Evolutionary conservation across 768 basidiomycete genomes (phyloP).

Genomic region (Gymnopilus junonius): DNA sequence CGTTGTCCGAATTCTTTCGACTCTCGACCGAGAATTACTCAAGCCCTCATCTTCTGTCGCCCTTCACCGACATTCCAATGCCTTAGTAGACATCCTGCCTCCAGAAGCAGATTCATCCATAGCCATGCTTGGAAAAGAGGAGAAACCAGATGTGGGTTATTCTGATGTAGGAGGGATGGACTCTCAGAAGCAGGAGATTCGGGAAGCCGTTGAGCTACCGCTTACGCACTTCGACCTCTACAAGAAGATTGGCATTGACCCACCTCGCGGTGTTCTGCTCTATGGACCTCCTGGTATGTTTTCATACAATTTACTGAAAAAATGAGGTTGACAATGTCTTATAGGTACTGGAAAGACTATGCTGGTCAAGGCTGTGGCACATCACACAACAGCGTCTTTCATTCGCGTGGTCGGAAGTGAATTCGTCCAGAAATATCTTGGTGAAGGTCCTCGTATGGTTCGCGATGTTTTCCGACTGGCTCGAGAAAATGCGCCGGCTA

Average conservation of each 20-base stretch:
- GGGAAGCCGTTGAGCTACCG: conserved; percentile 97
- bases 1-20: conserved; percentile 95
- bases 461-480: conserved; percentile 98
- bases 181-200: conserved; percentile 96
- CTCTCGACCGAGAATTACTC: conserved; percentile 93
- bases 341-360: conserved; percentile 97
- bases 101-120: conserved; percentile 99
- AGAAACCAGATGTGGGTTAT: conserved; percentile 94
- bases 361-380: conserved; percentile 99
- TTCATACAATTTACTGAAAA: neutral
- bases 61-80: conserved; percentile 98
- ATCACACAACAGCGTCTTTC: conserved; percentile 96
- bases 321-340: neutral
- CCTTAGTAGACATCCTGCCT: conserved; percentile 96
- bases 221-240: conserved; percentile 97
- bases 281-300: conserved; percentile 92
- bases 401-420: conserved; percentile 98
- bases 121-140: conserved; percentile 90
- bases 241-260: conserved; percentile 99
- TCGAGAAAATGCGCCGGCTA: conserved; percentile 94
- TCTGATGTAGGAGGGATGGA: conserved; percentile 98
- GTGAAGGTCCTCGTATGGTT: conserved; percentile 99
- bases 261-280: conserved; percentile 93
- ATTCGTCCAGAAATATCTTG: conserved; percentile 99
- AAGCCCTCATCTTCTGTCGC: conserved; percentile 98